phyloP scores from a whole-genome alignment of 495 filamentous ascomycete genomes.

The Daldinia decipiens region DNA sequence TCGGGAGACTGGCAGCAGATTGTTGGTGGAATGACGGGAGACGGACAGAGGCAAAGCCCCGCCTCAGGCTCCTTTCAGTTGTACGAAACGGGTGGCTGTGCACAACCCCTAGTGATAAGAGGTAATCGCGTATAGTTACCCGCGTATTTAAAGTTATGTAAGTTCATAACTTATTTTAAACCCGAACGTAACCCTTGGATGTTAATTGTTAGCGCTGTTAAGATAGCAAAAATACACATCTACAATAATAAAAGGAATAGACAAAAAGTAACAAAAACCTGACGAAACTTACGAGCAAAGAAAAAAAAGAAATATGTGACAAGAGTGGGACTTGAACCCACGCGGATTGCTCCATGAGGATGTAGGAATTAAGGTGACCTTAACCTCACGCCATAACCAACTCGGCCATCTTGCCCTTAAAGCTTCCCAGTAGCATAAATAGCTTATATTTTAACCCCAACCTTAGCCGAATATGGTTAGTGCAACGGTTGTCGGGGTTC shows the following conservation, averaged over 20 bases:
- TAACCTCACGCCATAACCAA: constrained; percentile 59
- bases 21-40: constrained; percentile 1
- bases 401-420: constrained; percentile 54
- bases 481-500: no score
- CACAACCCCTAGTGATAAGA: background rate
- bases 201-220: no score
- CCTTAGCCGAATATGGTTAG: background rate
- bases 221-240: no score
- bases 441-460: background rate
- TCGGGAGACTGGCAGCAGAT: background rate
- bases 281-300: no score
- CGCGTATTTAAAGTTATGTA: background rate
- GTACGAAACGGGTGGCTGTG: constrained; percentile 1
- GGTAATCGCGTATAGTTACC: no score
- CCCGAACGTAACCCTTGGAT: no score
- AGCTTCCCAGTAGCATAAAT: background rate
- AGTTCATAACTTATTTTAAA: no score
- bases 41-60: constrained; percentile 7
- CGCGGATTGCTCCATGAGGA: constrained; percentile 54
- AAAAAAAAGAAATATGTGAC: constrained; percentile 32
- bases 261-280: no score
- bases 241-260: no score
- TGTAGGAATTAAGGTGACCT: constrained; percentile 49
- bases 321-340: constrained; percentile 59
- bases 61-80: constrained; percentile 7